Conservation (phyloP, 2,329 filamentous ascomycete species). For the Aureobasidium sp. region DNA sequence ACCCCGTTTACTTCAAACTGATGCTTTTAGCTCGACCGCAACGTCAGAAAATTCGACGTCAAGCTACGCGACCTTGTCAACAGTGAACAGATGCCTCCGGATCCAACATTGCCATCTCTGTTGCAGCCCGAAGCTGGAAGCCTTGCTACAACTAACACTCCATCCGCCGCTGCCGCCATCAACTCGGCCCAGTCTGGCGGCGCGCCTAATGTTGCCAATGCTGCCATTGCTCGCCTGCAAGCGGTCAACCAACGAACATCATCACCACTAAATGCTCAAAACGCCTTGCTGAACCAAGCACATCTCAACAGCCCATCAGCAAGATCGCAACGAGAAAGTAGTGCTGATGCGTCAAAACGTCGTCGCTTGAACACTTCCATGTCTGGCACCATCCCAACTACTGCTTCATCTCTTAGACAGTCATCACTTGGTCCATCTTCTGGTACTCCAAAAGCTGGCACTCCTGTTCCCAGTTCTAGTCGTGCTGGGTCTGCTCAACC, state of each 20-base stretch:
- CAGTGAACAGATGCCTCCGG: slow-evolving; percentile 53
- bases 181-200: slow-evolving; percentile 44
- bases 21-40: slow-evolving; percentile 46
- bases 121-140: slow-evolving; percentile 44
- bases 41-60: slow-evolving; percentile 56
- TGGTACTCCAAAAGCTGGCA: slow-evolving; percentile 57
- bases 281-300: slow-evolving; percentile 19
- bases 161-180: slow-evolving; percentile 47
- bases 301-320: slow-evolving; percentile 20
- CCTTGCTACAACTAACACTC: slow-evolving; percentile 42
- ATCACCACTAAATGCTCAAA: slow-evolving; percentile 16
- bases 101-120: slow-evolving; percentile 54
- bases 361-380: slow-evolving; percentile 50
- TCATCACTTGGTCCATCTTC: slow-evolving; percentile 49
- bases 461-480: slow-evolving; percentile 37
- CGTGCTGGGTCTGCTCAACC: slow-evolving; percentile 57
- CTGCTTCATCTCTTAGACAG: slow-evolving; percentile 52
- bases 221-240: slow-evolving; percentile 38
- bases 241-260: slow-evolving; percentile 9
- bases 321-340: slow-evolving; percentile 31
- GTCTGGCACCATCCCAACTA: slow-evolving; percentile 44
- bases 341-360: slow-evolving; percentile 47
- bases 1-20: background rate
- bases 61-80: slow-evolving; percentile 54
- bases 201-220: slow-evolving; percentile 47